A percentile compares a stretch with the other conserved stretches of the same genome.
These are phyloP conservation scores for Tranzscheliella williamsii DNA, from an alignment of 1,284 basidiomycete species.

Conservation along the genomic window DNA sequence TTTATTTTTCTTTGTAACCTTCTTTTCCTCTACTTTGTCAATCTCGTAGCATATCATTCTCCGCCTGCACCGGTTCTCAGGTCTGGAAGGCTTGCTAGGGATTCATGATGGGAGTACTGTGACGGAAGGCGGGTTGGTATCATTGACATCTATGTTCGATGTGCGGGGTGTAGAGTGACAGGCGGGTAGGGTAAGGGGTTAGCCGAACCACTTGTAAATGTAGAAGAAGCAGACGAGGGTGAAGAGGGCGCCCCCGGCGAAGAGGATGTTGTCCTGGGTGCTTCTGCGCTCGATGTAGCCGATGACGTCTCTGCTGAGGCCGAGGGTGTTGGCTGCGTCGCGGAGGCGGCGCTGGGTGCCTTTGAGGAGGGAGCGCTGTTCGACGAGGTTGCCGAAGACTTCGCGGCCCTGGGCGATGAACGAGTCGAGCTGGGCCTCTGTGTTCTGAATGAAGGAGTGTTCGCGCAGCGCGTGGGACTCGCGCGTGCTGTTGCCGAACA, in stretches of 20 bases:
- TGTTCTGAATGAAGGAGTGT: conserved; percentile 58
- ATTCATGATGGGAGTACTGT: too few species aligned
- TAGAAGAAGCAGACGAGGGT: conserved; percentile 58
- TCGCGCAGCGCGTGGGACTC: conserved; percentile 57
- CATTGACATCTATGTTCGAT: not conserved
- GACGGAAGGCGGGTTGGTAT: not conserved
- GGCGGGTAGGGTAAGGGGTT: not conserved
- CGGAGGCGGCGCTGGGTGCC: conserved; percentile 50
- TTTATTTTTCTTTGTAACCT: conserved; percentile 1
- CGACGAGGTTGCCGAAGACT: conserved; percentile 57
- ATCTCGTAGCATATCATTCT: too few species aligned
- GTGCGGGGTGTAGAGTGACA: not conserved
- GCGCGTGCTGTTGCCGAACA: conserved; percentile 46
- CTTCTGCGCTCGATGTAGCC: conserved; percentile 58
- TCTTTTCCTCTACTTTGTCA: not conserved
- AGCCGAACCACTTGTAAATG: conserved; percentile 57
- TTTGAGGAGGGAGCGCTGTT: conserved; percentile 58
- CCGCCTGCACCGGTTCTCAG: too few species aligned
- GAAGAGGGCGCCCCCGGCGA: conserved; percentile 52
- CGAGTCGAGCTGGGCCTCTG: conserved; percentile 55
- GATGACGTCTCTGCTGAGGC: conserved; percentile 57
- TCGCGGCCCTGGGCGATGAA: conserved; percentile 59
- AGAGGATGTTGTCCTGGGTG: conserved; percentile 59
- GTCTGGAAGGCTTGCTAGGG: too few species aligned
- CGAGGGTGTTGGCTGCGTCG: conserved; percentile 57